Conservation (phyloP, 345 rosid species). For the Hibiscus mutabilis region DNA sequence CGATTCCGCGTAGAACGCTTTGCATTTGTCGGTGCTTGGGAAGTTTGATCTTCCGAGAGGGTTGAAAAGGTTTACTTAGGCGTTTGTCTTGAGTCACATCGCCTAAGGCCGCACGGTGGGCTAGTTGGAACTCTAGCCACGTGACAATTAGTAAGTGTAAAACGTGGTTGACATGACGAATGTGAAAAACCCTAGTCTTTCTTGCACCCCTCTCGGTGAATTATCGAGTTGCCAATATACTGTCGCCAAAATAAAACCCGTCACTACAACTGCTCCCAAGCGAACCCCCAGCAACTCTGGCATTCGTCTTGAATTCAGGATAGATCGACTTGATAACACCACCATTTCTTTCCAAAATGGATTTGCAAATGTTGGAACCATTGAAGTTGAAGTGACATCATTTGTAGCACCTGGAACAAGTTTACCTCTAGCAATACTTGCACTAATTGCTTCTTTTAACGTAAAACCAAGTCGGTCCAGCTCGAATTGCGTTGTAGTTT, state of each 20-base stretch:
- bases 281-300: slow-evolving; percentile 80
- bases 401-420: slow-evolving; percentile 49
- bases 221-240: slow-evolving; percentile 76
- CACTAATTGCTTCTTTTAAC: slow-evolving; percentile 82
- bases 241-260: slow-evolving; percentile 86
- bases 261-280: slow-evolving; percentile 66
- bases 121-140: too few relatives aligned
- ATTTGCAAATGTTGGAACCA: slow-evolving; percentile 81
- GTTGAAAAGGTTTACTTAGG: too few relatives aligned
- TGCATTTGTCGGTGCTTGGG: too few relatives aligned
- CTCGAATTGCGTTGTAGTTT: slow-evolving; percentile 29
- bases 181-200: slow-evolving; percentile 81
- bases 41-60: too few relatives aligned
- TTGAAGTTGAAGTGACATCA: slow-evolving; percentile 25
- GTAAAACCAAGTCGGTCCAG: slow-evolving; percentile 40
- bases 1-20: too few relatives aligned
- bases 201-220: slow-evolving; percentile 88
- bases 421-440: slow-evolving; percentile 81
- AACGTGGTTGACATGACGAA: slow-evolving; percentile 95
- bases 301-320: slow-evolving; percentile 55
- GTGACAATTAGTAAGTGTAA: too few relatives aligned
- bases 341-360: slow-evolving; percentile 82
- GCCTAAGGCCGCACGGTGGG: too few relatives aligned
- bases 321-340: slow-evolving; percentile 57
- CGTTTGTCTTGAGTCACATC: too few relatives aligned